Evolutionary conservation across 306 rosid genomes (phyloP).

Genomic region (Canavalia gladiata): DNA sequence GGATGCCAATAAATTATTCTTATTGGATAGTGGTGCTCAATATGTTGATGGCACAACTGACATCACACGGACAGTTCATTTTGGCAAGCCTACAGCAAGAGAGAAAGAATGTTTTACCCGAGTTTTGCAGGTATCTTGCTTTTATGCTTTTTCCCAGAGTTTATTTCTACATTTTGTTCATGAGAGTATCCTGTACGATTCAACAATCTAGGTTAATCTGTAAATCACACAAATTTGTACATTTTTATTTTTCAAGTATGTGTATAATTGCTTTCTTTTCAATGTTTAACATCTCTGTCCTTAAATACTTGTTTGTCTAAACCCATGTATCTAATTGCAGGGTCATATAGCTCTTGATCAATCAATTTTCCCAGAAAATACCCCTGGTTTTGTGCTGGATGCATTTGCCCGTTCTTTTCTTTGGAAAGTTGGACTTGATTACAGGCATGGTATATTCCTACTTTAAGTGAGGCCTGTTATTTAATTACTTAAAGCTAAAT

Average conservation of each 20-base stretch:
- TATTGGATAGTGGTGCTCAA: slow-evolving; percentile 98
- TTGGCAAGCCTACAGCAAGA: slow-evolving; percentile 76
- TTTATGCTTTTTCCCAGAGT: slow-evolving; percentile 11
- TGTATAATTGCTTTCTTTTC: slow-evolving; percentile 34
- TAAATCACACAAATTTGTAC: slow-evolving; percentile 2
- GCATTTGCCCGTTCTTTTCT: slow-evolving; percentile 95
- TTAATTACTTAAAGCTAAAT: slow-evolving; percentile 10
- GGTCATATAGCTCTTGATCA: slow-evolving; percentile 95
- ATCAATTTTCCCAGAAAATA: slow-evolving; percentile 87
- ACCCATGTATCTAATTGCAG: slow-evolving; percentile 62
- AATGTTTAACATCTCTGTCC: slow-evolving; percentile 9
- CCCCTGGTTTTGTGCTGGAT: slow-evolving; percentile 95
- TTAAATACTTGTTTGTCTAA: slow-evolving; percentile 24
- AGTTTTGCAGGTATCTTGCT: slow-evolving; percentile 81
- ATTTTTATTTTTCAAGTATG: slow-evolving; percentile 14
- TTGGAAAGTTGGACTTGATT: slow-evolving; percentile 98
- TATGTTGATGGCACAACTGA: slow-evolving; percentile 97
- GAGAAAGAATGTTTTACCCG: slow-evolving; percentile 92
- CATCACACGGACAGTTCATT: slow-evolving; percentile 95
- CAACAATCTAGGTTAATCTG: slow-evolving; percentile 27
- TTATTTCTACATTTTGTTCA: slow-evolving; percentile 42
- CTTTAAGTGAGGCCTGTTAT: slow-evolving; percentile 28
- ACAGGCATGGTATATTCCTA: slow-evolving; percentile 80
- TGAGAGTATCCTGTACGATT: slow-evolving; percentile 22
- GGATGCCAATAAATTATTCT: slow-evolving; percentile 78